Conservation (phyloP, 768 basidiomycete species). For the Hygrocybe coccinea region DNA sequence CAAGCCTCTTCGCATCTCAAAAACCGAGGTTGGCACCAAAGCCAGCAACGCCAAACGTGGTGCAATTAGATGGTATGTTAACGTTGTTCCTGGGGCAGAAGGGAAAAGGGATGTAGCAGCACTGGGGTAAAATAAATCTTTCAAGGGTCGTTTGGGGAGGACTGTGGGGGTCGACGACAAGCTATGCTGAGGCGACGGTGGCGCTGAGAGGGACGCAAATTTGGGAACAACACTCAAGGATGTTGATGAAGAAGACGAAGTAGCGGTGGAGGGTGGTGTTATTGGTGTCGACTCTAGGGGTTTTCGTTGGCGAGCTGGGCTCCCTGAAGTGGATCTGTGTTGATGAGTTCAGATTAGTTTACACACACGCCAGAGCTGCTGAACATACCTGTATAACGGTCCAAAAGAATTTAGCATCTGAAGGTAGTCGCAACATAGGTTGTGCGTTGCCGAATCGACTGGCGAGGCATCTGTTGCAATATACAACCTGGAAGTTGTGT, state of each 20-base stretch:
- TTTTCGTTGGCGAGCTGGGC: slow-evolving; percentile 25
- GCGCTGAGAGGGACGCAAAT: slow-evolving; percentile 5
- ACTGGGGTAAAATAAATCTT: slow-evolving; percentile 9
- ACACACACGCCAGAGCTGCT: not conserved
- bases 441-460: slow-evolving; percentile 83
- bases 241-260: not conserved
- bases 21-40: slow-evolving; percentile 66
- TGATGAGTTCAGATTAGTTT: not conserved
- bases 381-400: slow-evolving; percentile 71
- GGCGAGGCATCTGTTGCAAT: slow-evolving; percentile 93
- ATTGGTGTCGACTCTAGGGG: slow-evolving; percentile 18
- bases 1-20: slow-evolving; percentile 65
- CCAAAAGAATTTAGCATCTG: slow-evolving; percentile 83
- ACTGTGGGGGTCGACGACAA: slow-evolving; percentile 7
- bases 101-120: slow-evolving; percentile 39
- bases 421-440: slow-evolving; percentile 87
- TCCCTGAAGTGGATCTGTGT: slow-evolving; percentile 30
- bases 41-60: slow-evolving; percentile 66
- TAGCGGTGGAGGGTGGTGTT: slow-evolving; percentile 9
- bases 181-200: slow-evolving; percentile 15
- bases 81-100: slow-evolving; percentile 61
- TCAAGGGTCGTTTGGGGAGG: slow-evolving; percentile 7
- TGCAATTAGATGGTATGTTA: slow-evolving; percentile 80
- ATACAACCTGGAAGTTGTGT: slow-evolving; percentile 77
- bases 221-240: not conserved